These are phyloP conservation scores for Trichoderma atroviride DNA, from an alignment of 2,329 filamentous ascomycete genomes.

Conservation along the genomic window DNA sequence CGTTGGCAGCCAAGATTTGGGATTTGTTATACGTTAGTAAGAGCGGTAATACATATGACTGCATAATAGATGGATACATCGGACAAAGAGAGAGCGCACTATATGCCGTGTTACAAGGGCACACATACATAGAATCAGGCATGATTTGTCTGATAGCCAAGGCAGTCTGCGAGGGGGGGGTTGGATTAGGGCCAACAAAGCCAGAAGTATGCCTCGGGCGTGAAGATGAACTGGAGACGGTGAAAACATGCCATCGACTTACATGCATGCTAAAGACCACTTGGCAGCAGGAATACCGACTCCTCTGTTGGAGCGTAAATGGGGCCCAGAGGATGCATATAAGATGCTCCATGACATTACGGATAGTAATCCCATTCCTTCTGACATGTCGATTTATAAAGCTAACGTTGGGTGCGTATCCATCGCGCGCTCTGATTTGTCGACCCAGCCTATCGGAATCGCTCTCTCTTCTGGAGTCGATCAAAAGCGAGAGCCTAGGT, in stretches of 20 bases:
- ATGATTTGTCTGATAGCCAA: constrained; percentile 13
- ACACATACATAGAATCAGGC: not conserved
- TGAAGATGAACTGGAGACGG: not conserved
- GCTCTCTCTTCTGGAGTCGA: not conserved
- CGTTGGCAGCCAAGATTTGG: constrained; percentile 5
- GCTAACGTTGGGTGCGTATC: not conserved
- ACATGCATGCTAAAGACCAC: not conserved
- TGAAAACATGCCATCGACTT: not conserved
- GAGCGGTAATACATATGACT: constrained; percentile 17
- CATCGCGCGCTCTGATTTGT: constrained; percentile 1
- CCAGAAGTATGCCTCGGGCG: not conserved
- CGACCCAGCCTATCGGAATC: constrained; percentile 9
- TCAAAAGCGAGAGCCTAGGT: not conserved
- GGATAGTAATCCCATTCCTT: not conserved
- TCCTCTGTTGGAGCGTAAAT: not conserved
- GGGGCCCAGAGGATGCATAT: not conserved
- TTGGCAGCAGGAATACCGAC: not conserved
- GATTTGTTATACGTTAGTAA: constrained; percentile 16
- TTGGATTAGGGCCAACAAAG: constrained; percentile 11
- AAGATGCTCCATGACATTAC: constrained; percentile 7
- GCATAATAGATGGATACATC: constrained; percentile 18
- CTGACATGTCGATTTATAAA: not conserved
- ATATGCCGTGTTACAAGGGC: not conserved
- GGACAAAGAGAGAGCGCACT: not conserved
- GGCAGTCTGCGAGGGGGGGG: not conserved